phyloP scores from a whole-genome alignment of 345 rosid genomes.

The Dipteronia dyeriana region DNA sequence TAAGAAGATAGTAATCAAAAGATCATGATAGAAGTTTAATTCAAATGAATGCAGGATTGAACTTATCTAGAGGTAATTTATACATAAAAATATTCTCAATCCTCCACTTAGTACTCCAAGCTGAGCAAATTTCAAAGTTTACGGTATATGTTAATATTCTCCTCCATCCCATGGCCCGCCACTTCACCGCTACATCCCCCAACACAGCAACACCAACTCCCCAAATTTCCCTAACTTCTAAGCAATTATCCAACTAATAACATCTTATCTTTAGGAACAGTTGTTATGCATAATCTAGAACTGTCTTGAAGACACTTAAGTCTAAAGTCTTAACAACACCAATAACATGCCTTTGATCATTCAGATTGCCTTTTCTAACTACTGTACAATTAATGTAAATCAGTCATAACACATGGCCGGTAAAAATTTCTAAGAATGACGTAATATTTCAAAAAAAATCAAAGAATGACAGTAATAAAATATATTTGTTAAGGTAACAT shows the following conservation, averaged over 20 bases:
- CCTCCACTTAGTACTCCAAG: background rate
- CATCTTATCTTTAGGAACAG: background rate
- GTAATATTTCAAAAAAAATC: background rate
- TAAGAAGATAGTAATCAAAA: background rate
- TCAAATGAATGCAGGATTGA: background rate
- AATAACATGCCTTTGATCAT: background rate
- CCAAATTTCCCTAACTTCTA: background rate
- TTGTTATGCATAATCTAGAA: background rate
- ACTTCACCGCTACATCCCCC: background rate
- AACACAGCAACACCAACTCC: background rate
- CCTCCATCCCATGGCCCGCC: background rate
- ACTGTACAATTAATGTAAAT: background rate
- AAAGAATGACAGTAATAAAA: background rate
- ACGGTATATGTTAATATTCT: background rate
- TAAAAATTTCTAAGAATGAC: background rate
- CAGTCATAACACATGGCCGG: background rate
- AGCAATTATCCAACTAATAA: background rate
- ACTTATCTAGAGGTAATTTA: too few relatives aligned
- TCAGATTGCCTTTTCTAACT: background rate
- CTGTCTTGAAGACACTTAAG: background rate
- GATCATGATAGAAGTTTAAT: constrained; percentile 1
- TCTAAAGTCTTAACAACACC: background rate
- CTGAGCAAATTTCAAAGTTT: background rate
- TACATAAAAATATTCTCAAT: too few relatives aligned
- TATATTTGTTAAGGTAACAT: background rate